phyloP scores from a whole-genome alignment of 1,284 basidiomycete species.

The Neolentinus lepideus region DNA sequence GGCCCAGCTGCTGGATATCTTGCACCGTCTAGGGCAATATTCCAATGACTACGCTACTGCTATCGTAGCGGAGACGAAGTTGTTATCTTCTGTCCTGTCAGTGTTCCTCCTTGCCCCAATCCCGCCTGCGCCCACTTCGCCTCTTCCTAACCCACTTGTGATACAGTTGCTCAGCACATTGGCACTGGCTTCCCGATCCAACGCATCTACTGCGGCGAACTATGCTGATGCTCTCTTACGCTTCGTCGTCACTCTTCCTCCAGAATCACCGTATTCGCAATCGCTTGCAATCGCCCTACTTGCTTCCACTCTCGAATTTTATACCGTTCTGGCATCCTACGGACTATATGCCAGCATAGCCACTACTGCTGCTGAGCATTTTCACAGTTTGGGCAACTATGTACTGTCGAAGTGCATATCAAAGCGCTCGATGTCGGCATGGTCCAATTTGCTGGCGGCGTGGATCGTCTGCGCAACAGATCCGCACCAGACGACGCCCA shows the following conservation, averaged over 20 bases:
- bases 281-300: conserved; percentile 44
- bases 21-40: conserved; percentile 55
- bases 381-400: conserved; percentile 38
- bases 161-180: conserved; percentile 57
- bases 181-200: conserved; percentile 56
- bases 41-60: conserved; percentile 45
- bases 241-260: conserved; percentile 61
- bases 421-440: conserved; percentile 33
- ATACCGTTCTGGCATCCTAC: conserved; percentile 64
- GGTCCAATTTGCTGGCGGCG: conserved; percentile 47
- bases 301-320: conserved; percentile 56
- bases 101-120: no score
- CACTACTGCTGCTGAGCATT: conserved; percentile 51
- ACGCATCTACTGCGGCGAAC: conserved; percentile 53
- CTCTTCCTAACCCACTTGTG: conserved; percentile 49
- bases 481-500: conserved; percentile 81
- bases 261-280: conserved; percentile 37
- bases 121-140: conserved; percentile 36
- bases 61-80: conserved; percentile 45
- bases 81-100: conserved; percentile 48
- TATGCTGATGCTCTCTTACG: conserved; percentile 65
- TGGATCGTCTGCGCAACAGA: conserved; percentile 86
- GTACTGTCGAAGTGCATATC: conserved; percentile 33
- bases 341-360: conserved; percentile 68
- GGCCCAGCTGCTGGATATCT: conserved; percentile 52